phyloP scores from a whole-genome alignment of 1,139 yeast genomes.

The Geotrichum fermentans region DNA sequence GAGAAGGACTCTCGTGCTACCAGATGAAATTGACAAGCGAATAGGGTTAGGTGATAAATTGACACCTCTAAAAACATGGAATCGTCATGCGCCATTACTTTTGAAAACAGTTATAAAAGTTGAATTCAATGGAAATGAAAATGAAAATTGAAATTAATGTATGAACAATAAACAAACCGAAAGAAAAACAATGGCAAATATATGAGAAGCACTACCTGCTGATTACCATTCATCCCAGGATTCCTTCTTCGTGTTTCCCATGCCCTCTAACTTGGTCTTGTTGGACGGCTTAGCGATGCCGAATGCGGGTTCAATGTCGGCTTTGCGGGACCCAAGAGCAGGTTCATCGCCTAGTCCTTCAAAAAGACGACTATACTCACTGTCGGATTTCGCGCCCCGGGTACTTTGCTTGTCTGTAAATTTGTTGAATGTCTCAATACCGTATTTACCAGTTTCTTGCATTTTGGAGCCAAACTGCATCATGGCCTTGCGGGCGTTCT shows the following conservation, averaged over 20 bases:
- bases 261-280: conserved; percentile 53
- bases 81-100: too few species aligned
- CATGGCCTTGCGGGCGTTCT: conserved; percentile 84
- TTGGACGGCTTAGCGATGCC: conserved; percentile 61
- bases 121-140: background rate
- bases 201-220: background rate
- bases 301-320: conserved; percentile 56
- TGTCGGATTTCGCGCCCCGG: conserved; percentile 37
- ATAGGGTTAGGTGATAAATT: too few species aligned
- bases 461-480: conserved; percentile 92
- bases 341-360: conserved; percentile 46
- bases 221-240: conserved; percentile 20
- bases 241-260: conserved; percentile 38
- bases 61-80: too few species aligned
- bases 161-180: background rate
- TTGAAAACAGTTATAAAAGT: too few species aligned
- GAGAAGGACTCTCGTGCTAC: too few species aligned
- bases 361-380: conserved; percentile 50
- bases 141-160: background rate
- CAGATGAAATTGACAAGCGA: too few species aligned
- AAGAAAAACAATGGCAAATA: background rate
- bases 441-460: conserved; percentile 77
- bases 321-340: conserved; percentile 32
- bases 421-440: conserved; percentile 53
- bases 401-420: conserved; percentile 47